A percentile compares a stretch with the other conserved stretches of the same genome.
phyloP scores from a whole-genome alignment of 495 filamentous ascomycete species.

The Annulohypoxylon bovei region DNA sequence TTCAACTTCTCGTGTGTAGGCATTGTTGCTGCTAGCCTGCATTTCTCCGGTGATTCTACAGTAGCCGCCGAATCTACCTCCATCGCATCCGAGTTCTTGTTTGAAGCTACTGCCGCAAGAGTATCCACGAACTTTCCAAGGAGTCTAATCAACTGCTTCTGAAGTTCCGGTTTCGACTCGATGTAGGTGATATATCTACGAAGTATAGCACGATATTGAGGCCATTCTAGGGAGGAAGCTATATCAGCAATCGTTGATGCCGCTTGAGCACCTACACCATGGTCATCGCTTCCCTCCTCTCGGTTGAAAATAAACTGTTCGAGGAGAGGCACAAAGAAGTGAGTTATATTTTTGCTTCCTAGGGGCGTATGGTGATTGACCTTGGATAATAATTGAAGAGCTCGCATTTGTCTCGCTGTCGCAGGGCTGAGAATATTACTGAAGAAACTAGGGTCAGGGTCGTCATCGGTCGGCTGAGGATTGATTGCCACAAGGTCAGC shows the following conservation, averaged over 20 bases:
- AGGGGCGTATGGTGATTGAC: slow-evolving; percentile 71
- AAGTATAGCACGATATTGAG: slow-evolving; percentile 85
- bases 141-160: slow-evolving; percentile 85
- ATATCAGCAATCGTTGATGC: slow-evolving; percentile 77
- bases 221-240: slow-evolving; percentile 83
- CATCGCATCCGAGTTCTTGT: slow-evolving; percentile 51
- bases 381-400: slow-evolving; percentile 76
- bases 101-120: slow-evolving; percentile 63
- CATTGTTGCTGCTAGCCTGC: slow-evolving; percentile 68
- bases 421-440: slow-evolving; percentile 91
- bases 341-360: slow-evolving; percentile 77
- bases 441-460: slow-evolving; percentile 91
- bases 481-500: slow-evolving; percentile 79
- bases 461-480: slow-evolving; percentile 70
- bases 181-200: slow-evolving; percentile 82
- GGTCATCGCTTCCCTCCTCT: slow-evolving; percentile 77
- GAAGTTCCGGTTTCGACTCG: slow-evolving; percentile 79
- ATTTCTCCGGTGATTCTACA: slow-evolving; percentile 31
- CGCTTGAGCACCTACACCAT: slow-evolving; percentile 86
- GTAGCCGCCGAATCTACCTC: slow-evolving; percentile 45
- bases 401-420: slow-evolving; percentile 84
- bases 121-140: slow-evolving; percentile 83
- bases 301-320: slow-evolving; percentile 93
- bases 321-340: slow-evolving; percentile 89
- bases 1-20: slow-evolving; percentile 76